Evolutionary conservation across 2,329 filamentous ascomycete genomes (phyloP), one percentile per base, ranked within the genome.

Genomic region (Leptographium wingfieldii): DNA sequence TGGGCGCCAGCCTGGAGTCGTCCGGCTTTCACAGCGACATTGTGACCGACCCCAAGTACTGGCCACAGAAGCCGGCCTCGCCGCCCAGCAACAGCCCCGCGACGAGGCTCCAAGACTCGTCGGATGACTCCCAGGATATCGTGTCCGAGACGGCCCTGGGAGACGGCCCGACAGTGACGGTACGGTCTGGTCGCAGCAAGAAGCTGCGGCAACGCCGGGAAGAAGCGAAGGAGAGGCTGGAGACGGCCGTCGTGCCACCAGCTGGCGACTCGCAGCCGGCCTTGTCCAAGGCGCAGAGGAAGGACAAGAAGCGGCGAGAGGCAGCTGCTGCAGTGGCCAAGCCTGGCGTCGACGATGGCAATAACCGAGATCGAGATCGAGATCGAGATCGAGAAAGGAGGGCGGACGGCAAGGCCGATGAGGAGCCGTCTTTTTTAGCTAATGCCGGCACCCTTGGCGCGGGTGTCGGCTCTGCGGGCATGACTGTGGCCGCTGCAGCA

Each of bases 11-110:
- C 1, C 75, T 88, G 56, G 74, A 85, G 67, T 80, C 83, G n/a
- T 81, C 83, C 54, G 87, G 87, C 0, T 90, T 90, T 63, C 80
- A 88, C 66, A 82, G 85, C 5, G 80, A 86, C 49, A 82, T 90
- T 54, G 85, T 87, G 43, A 76, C 88, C 54, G 79, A 90, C 65
- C 80, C 82, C 0, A 74, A 71, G 1, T 90, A 84, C 66, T 81
- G 81, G 64, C 78, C 77, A 57, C 82, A 86, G 33, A 79, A 56
- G 40, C 10, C 82, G 58, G 86, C 84, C 1, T 83, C 85, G 9
- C 83, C 84, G 4, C 80, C 80, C 6, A 11, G 52, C 52, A 46
- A 19, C 43, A 46, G 43, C 19, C 16, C 16, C 2, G 27, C 25
- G n/a, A n/a, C 54, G 22, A n/a, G 10, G 19, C 31, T 3, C 0